These are phyloP conservation scores for Trametopsis cervina DNA, from an alignment of 768 basidiomycete species.

Conservation along the genomic window DNA sequence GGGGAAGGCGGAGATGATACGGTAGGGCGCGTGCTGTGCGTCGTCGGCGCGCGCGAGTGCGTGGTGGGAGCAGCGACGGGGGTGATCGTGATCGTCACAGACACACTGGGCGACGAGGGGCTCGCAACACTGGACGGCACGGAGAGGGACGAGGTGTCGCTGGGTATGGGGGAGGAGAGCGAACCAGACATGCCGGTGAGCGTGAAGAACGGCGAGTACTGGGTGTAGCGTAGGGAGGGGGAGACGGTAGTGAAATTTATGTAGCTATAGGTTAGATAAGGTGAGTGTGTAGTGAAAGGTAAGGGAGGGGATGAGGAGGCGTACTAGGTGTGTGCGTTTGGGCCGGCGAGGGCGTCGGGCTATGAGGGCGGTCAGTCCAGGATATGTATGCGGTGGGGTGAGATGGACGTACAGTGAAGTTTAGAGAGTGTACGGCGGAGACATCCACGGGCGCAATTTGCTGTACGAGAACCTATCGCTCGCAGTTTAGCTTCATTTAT, in stretches of 20 bases:
- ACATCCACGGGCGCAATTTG: slow-evolving; percentile 51
- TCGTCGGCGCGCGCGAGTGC: too few species aligned
- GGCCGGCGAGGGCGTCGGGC: slow-evolving; percentile 51
- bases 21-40: too few species aligned
- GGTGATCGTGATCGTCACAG: slow-evolving; percentile 30
- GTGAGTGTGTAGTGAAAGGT: background rate
- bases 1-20: too few species aligned
- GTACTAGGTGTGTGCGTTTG: slow-evolving; percentile 53
- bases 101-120: slow-evolving; percentile 12
- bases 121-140: slow-evolving; percentile 29
- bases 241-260: slow-evolving; percentile 45
- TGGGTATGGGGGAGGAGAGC: slow-evolving; percentile 40
- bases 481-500: background rate
- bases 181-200: slow-evolving; percentile 56
- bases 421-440: slow-evolving; percentile 34
- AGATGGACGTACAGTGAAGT: slow-evolving; percentile 47
- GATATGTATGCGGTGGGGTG: background rate
- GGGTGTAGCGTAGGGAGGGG: slow-evolving; percentile 14
- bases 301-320: slow-evolving; percentile 16
- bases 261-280: slow-evolving; percentile 37
- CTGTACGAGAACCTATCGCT: slow-evolving; percentile 47
- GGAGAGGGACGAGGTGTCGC: slow-evolving; percentile 39
- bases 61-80: too few species aligned
- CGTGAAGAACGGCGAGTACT: slow-evolving; percentile 50
- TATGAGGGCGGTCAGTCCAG: slow-evolving; percentile 18